Evolutionary conservation across 75 land plant genomes (phyloP), one percentile per base, ranked within the genome.

Genomic region (Pinus taeda): DNA sequence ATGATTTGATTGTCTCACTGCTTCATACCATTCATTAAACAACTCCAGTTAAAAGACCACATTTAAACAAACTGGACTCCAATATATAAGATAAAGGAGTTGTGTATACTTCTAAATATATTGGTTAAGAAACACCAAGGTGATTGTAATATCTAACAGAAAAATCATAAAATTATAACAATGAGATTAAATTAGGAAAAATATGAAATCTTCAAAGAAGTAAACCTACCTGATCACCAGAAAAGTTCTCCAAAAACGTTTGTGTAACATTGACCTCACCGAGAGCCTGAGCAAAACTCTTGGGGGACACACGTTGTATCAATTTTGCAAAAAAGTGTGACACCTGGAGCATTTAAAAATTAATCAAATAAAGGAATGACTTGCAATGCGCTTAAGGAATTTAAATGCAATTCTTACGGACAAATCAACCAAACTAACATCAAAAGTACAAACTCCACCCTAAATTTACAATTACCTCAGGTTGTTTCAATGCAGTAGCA

Each of bases 231-330:
- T 97, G 99, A 79, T 97, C 99, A 30, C 99, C 99, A 81, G 91
- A 93, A 74, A 97, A 97, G 79, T 95, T 97, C 81, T 95, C 98
- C 3, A 97, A 78, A 83, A 97, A 97, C 39, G 91, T 97, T 71
- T 91, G 92, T 11, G 98, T 84, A 53, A 97, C 99, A 79, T 81
- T 45, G 59, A 97, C 99, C 86, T 97, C 99, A 59, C 81, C 93
- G 18, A 79, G 62, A 76, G 99, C 99, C 74, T 97, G 99, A 36
- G 84, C 77, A 79, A 87, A 93, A 83, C 99, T 97, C 83, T 97
- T 97, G 74, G 99, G 99, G 77, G 98, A 86, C 57, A 97, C 99
- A 66, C 99, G 88, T 86, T 95, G 99, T 73, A 97, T 93, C 39
- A 95, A 81, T 79, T 83, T 89, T 73, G 96, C 78, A 80, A 97